phyloP scores from a whole-genome alignment of 805 yeast species.

The Kodamaea jinghongensis region DNA sequence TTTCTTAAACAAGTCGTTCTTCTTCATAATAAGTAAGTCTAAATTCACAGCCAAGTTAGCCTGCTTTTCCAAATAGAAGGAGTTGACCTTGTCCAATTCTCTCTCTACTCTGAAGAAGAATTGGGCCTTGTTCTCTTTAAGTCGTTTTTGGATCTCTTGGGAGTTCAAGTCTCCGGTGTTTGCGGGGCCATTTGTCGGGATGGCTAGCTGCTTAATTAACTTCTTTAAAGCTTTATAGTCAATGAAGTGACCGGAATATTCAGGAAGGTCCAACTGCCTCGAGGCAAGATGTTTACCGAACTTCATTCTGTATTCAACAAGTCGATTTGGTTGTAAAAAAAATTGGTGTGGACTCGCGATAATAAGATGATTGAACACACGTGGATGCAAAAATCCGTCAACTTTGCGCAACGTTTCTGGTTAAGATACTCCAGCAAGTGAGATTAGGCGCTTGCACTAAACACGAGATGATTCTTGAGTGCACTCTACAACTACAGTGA shows the following conservation, averaged over 20 bases:
- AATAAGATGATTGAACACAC: background rate
- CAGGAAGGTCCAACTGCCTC: slow-evolving; percentile 91
- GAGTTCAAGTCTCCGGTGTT: slow-evolving; percentile 21
- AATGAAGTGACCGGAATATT: slow-evolving; percentile 89
- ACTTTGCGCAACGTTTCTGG: background rate
- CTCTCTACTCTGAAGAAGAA: slow-evolving; percentile 88
- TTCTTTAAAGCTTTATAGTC: slow-evolving; percentile 93
- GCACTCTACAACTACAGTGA: too few relatives aligned
- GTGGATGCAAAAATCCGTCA: slow-evolving; percentile 1
- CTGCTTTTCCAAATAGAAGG: slow-evolving; percentile 89
- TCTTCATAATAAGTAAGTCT: slow-evolving; percentile 73
- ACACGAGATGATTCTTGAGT: too few relatives aligned
- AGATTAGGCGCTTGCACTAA: too few relatives aligned
- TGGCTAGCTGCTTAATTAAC: slow-evolving; percentile 78
- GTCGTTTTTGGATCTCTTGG: slow-evolving; percentile 38
- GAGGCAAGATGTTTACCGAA: slow-evolving; percentile 95
- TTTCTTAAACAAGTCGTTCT: slow-evolving; percentile 46
- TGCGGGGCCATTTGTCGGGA: slow-evolving; percentile 26
- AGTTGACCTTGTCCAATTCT: slow-evolving; percentile 91
- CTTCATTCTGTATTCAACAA: slow-evolving; percentile 49
- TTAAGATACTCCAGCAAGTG: too few relatives aligned
- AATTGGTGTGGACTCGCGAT: too few relatives aligned
- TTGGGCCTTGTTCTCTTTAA: slow-evolving; percentile 89
- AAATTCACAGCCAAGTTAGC: slow-evolving; percentile 78
- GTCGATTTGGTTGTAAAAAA: too few relatives aligned